A percentile compares a stretch with the other conserved stretches of the same genome.
Conservation (phyloP, 805 yeast species). For the Candida andamanensis region DNA sequence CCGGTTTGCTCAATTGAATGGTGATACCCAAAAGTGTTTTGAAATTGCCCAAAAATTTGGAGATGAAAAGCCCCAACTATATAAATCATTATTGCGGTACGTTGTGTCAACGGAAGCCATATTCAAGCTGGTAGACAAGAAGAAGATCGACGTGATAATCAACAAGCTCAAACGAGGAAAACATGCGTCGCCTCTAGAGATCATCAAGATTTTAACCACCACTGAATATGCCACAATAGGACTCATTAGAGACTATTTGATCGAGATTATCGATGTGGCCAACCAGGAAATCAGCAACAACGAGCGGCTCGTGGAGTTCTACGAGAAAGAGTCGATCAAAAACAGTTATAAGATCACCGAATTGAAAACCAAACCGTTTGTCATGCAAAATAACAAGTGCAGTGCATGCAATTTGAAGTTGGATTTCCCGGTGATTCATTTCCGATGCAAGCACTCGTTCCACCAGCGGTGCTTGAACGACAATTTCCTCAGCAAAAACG, state of each 20-base stretch:
- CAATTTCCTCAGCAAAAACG: conserved; percentile 20
- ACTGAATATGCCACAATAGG: conserved; percentile 61
- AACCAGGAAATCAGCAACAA: conserved; percentile 66
- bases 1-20: conserved; percentile 55
- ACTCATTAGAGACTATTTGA: conserved; percentile 60
- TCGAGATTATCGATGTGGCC: conserved; percentile 55
- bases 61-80: conserved; percentile 57
- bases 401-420: conserved; percentile 58
- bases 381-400: conserved; percentile 61
- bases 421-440: conserved; percentile 77
- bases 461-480: conserved; percentile 75
- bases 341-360: conserved; percentile 51
- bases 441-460: conserved; percentile 80
- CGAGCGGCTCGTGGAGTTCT: conserved; percentile 58
- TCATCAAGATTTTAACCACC: conserved; percentile 62
- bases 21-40: conserved; percentile 53
- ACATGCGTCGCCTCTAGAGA: conserved; percentile 67
- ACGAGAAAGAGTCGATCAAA: conserved; percentile 58
- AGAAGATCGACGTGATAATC: conserved; percentile 45
- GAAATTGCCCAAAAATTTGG: conserved; percentile 58
- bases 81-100: conserved; percentile 57
- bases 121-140: conserved; percentile 48
- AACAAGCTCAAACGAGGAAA: conserved; percentile 46
- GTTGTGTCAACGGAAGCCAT: conserved; percentile 53
- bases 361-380: conserved; percentile 41